Conservation (phyloP, 306 rosid species). For the Luffa acutangula region DNA sequence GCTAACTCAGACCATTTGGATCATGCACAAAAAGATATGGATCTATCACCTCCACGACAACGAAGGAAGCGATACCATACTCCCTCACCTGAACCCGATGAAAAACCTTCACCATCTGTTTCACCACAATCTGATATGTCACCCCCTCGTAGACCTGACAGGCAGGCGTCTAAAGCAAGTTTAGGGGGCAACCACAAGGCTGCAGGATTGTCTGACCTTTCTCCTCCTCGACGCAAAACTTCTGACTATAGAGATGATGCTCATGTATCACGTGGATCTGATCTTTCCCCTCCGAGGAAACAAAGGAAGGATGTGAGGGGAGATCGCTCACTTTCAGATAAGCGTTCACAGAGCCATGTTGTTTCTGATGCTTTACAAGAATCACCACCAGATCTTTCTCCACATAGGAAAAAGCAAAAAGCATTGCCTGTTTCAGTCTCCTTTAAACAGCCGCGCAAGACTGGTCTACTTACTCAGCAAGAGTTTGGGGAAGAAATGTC, state of each 20-base stretch:
- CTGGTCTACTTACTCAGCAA: constrained; percentile 66
- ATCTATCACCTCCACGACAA: constrained; percentile 47
- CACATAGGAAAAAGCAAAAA: constrained; percentile 49
- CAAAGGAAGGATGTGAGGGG: constrained; percentile 23
- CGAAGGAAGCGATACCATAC: constrained; percentile 26
- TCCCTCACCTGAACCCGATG: constrained; percentile 19
- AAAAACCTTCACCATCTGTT: background rate
- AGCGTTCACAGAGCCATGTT: constrained; percentile 2
- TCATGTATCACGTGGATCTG: constrained; percentile 20
- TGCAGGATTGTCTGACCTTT: constrained; percentile 30
- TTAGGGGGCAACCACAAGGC: constrained; percentile 12
- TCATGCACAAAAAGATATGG: constrained; percentile 16
- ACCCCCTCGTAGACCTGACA: constrained; percentile 19
- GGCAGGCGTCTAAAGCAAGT: constrained; percentile 6
- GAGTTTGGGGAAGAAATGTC: constrained; percentile 70
- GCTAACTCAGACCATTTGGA: constrained; percentile 20
- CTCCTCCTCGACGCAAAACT: constrained; percentile 34
- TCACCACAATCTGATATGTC: constrained; percentile 21
- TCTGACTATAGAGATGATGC: constrained; percentile 27
- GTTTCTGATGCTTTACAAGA: constrained; percentile 19
- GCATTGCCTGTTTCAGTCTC: constrained; percentile 24
- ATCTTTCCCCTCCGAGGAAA: constrained; percentile 69
- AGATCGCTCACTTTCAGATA: constrained; percentile 17
- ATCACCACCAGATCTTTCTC: constrained; percentile 45
- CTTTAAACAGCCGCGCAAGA: constrained; percentile 29